phyloP scores from a whole-genome alignment of 2,329 filamentous ascomycete species.

The Diplodia intermedia region DNA sequence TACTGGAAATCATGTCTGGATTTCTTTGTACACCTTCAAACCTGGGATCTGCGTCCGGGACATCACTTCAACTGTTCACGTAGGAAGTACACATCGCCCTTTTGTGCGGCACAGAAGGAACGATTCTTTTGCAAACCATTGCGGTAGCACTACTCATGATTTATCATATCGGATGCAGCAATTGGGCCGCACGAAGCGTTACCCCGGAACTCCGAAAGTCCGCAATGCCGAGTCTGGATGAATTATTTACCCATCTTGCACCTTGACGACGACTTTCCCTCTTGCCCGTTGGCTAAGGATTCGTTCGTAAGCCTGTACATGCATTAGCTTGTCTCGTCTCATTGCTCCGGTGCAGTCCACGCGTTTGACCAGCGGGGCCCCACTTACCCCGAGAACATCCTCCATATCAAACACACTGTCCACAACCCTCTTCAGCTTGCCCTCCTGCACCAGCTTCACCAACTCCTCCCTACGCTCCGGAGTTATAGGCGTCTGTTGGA shows the following conservation, averaged over 20 bases:
- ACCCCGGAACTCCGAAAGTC: not conserved
- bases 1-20: no score
- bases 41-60: no score
- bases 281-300: conserved; percentile 34
- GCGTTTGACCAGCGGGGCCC: not conserved
- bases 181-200: not conserved
- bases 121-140: no score
- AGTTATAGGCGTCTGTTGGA: conserved; percentile 30
- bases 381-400: conserved; percentile 40
- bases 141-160: not conserved
- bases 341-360: no score
- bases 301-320: conserved; percentile 35
- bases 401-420: conserved; percentile 51
- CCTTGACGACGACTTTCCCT: conserved; percentile 36
- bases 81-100: no score
- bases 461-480: conserved; percentile 39
- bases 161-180: not conserved
- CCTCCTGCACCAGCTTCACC: conserved; percentile 45
- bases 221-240: not conserved
- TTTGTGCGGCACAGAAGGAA: no score
- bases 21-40: no score
- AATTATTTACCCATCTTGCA: conserved; percentile 27
- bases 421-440: conserved; percentile 43
- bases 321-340: not conserved
- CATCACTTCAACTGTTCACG: no score